Evolutionary conservation across 2,329 filamentous ascomycete species (phyloP).

Genomic region (Akanthomyces muscarius): DNA sequence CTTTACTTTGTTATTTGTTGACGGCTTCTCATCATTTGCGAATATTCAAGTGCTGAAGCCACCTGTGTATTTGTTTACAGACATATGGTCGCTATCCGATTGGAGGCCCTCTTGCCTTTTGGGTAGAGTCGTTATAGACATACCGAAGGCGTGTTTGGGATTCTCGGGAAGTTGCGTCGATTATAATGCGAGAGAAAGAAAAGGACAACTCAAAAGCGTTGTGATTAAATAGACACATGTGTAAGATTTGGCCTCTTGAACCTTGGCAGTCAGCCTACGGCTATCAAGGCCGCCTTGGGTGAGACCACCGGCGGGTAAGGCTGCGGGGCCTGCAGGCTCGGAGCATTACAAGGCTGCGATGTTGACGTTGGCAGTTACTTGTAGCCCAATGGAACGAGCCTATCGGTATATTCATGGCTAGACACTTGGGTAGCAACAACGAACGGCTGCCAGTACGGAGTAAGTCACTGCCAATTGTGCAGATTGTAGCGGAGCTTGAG

Average conservation of each 20-base stretch:
- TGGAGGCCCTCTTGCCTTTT: too few species aligned
- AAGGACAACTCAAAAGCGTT: neutral
- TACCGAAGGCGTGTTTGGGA: too few species aligned
- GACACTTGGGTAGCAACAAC: neutral
- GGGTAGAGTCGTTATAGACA: too few species aligned
- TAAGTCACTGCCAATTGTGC: too few species aligned
- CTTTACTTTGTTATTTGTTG: too few species aligned
- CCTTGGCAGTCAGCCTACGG: slow-evolving; percentile 1
- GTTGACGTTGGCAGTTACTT: neutral
- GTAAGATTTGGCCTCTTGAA: neutral
- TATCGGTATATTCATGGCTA: neutral
- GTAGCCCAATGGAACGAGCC: neutral
- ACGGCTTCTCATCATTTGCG: too few species aligned
- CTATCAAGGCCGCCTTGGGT: slow-evolving; percentile 12
- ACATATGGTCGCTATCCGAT: too few species aligned
- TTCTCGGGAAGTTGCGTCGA: too few species aligned
- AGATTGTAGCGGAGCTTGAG: neutral
- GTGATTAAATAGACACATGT: neutral
- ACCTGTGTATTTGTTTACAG: too few species aligned
- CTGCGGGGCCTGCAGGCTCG: neutral
- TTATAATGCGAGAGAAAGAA: neutral
- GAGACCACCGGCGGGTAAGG: slow-evolving; percentile 3
- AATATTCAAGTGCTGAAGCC: too few species aligned
- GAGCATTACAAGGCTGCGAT: too few species aligned
- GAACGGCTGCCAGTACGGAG: neutral